These are phyloP conservation scores for Spiraea crenata DNA, from an alignment of 331 rosid genomes.

Conservation along the genomic window DNA sequence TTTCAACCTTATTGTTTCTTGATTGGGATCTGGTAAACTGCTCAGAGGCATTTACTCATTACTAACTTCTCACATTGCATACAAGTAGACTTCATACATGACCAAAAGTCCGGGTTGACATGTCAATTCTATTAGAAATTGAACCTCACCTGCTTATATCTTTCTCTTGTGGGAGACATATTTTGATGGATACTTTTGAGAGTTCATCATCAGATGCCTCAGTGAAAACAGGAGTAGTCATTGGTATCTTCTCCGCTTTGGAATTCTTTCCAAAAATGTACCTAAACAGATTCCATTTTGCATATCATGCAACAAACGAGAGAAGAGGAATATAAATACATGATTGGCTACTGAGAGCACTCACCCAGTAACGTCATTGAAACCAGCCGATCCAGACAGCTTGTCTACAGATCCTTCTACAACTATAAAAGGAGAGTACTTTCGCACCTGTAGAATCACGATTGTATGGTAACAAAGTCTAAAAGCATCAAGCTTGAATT, in stretches of 20 bases:
- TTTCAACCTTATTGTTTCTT: slow-evolving; percentile 57
- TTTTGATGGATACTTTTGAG: slow-evolving; percentile 66
- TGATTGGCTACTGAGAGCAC: slow-evolving; percentile 11
- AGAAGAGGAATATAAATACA: not conserved
- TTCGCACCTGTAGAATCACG: slow-evolving; percentile 59
- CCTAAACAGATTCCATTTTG: slow-evolving; percentile 30
- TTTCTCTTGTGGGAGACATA: slow-evolving; percentile 75
- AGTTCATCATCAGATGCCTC: slow-evolving; percentile 51
- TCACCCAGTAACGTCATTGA: slow-evolving; percentile 76
- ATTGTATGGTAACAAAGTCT: not conserved
- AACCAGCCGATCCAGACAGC: slow-evolving; percentile 73
- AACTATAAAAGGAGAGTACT: slow-evolving; percentile 60
- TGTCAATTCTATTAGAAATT: not conserved
- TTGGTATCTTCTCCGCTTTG: slow-evolving; percentile 60
- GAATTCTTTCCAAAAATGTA: slow-evolving; percentile 86
- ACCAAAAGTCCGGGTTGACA: not conserved
- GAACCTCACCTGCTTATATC: slow-evolving; percentile 51
- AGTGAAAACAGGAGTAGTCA: slow-evolving; percentile 95
- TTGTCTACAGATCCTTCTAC: slow-evolving; percentile 73
- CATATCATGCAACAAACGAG: slow-evolving; percentile 15
- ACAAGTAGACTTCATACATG: not conserved
- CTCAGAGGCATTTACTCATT: slow-evolving; percentile 13
- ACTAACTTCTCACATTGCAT: not conserved
- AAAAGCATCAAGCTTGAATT: not conserved
- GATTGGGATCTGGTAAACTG: slow-evolving; percentile 80